Evolutionary conservation across 306 rosid genomes (phyloP), one percentile per base, ranked within the genome.

Genomic region (Spatholobus suberectus): DNA sequence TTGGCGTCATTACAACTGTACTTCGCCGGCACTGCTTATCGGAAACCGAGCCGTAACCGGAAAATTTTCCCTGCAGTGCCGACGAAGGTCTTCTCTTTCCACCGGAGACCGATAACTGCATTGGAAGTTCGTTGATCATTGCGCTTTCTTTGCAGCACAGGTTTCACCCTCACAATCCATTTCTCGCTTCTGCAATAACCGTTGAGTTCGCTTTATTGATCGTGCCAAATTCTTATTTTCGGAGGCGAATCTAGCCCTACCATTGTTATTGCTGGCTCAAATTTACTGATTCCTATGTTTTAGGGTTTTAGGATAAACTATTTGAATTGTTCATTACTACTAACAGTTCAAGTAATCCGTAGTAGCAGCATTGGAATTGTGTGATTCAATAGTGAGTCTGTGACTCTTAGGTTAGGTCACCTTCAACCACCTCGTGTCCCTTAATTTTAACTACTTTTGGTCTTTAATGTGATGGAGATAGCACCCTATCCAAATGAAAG

Each of bases 161-260:
- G 73, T 57, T 65, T 69, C 37, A 52, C 62, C 24, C 35, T 37
- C n/a, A 63, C 26, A 44, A 59, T 0, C 21, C 40, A 3, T 65
- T 58, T 21, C 1, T 61, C 3, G 9, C 29, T 74, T 65, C 65
- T 67, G 57, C 51, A 40, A 63, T 37, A 13, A 37, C 10, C n/a
- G 24, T 57, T 47, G 65, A 11, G 6, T 66, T 80, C 18, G 4
- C 12, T 58, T 58, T 27, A 34, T 29, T 58, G 20, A 15, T 1
- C 7, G 14, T 20, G 38, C 65, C 51, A 75, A 46, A 20, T 80
- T 51, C 14, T n/a, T 57, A 67, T 24, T n/a, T 52, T 20, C 3
- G 27, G 54, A 32, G 47, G 54, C 51, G 23, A 86, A 66, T 77
- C 41, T 61, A 59, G 41, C 75, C 54, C 23, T 32, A 34, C 37